A percentile compares a stretch with the other conserved stretches of the same genome.
Evolutionary conservation across 164 flowering plant species (phyloP).

Genomic region (Sextonia rubra): DNA sequence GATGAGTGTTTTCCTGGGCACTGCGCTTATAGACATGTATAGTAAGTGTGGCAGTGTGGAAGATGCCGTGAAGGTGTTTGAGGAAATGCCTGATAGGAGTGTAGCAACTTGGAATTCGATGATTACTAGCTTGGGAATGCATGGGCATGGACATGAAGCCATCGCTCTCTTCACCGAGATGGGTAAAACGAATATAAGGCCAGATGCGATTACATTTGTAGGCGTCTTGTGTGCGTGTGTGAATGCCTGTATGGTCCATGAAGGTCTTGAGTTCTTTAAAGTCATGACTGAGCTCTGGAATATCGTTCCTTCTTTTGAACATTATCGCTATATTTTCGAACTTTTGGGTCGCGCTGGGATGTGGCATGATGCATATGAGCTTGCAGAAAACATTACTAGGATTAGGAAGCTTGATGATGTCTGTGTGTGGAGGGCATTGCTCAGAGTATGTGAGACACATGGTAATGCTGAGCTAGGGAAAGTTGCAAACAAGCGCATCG

Average conservation of each 20-base stretch:
- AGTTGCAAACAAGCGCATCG: not conserved
- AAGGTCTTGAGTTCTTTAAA: constrained; percentile 35
- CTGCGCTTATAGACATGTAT: constrained; percentile 69
- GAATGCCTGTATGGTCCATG: constrained; percentile 25
- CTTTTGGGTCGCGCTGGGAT: constrained; percentile 26
- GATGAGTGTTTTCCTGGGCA: constrained; percentile 48
- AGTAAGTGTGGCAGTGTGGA: constrained; percentile 69
- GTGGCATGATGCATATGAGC: constrained; percentile 16
- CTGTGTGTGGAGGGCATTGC: constrained; percentile 13
- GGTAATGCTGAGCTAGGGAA: constrained; percentile 9
- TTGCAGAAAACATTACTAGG: constrained; percentile 2
- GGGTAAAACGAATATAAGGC: constrained; percentile 37
- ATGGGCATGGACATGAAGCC: constrained; percentile 55
- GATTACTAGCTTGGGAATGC: constrained; percentile 75
- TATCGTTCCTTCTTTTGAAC: constrained; percentile 40
- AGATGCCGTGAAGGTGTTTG: constrained; percentile 50
- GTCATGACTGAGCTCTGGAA: constrained; percentile 42
- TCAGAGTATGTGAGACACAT: constrained; percentile 11
- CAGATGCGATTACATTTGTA: constrained; percentile 58
- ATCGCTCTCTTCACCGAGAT: constrained; percentile 39
- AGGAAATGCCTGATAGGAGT: constrained; percentile 39
- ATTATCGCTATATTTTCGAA: constrained; percentile 42
- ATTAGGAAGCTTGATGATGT: constrained; percentile 7
- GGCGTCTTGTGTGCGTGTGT: constrained; percentile 60
- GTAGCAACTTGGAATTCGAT: constrained; percentile 70